Evolutionary conservation across 2,329 filamentous ascomycete genomes (phyloP).

Genomic region (Colletotrichum phormii): DNA sequence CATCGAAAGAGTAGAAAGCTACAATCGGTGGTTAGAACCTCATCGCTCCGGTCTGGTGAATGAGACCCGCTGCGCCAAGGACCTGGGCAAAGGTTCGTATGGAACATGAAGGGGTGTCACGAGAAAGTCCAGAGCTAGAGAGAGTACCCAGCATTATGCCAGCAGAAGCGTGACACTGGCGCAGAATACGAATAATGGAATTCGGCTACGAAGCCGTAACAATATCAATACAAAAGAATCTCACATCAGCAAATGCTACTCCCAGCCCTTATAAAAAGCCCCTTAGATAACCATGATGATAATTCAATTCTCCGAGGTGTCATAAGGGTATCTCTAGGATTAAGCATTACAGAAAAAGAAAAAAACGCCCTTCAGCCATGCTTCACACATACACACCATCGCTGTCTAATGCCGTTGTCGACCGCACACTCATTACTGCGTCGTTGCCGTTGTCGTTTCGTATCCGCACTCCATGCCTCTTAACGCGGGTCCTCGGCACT

Average conservation of each 20-base stretch:
- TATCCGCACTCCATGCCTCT: neutral
- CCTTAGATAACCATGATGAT: neutral
- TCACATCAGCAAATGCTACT: neutral
- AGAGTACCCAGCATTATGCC: neutral
- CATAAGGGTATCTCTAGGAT: constrained; percentile 24
- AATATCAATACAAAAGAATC: neutral
- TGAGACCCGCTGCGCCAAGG: no score
- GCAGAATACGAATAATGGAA: neutral
- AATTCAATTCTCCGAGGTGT: neutral
- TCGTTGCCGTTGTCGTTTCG: neutral
- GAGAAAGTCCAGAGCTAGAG: no score
- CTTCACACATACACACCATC: neutral
- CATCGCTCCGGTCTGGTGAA: no score
- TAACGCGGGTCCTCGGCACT: no score
- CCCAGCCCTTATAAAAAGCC: neutral
- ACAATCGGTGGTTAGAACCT: no score
- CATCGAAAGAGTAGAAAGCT: no score
- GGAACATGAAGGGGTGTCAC: no score
- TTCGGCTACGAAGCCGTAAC: neutral
- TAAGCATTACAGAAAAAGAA: neutral
- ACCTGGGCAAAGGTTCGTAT: no score
- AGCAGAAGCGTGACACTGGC: neutral
- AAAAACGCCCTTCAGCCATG: neutral
- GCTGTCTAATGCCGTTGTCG: neutral
- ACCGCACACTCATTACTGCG: neutral